Base-by-base conservation (phyloP, 2,329 filamentous ascomycete genomes). In the Fusarium compactum region DNA sequence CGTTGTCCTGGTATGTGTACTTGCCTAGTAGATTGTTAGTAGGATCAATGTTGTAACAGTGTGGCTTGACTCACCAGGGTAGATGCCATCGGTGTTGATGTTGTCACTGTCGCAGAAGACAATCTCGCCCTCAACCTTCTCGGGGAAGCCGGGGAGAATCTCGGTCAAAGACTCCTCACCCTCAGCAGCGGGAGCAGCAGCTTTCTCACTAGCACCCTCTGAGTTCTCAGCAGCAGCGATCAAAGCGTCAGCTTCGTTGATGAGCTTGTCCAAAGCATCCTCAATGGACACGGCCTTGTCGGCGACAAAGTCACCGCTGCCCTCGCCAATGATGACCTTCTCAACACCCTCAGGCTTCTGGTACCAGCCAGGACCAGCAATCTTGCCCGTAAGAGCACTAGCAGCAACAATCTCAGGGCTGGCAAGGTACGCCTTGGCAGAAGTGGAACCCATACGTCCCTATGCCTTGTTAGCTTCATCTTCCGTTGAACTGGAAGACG, bases 401-500 rank as follows among this genome's bases (percentile, higher is more conserved):
- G 96, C 95, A 6, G 95, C 95, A 1, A 98, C 95, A 4, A 97
- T 91, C 76, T 98, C 95, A 1, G 96, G 95, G 71, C 92, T 95
- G 8, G 91, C 92, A 1, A 98, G 89, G 78, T 97, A 98, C 0
- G 94, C 93, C 76, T 94, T 90, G 0, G 94, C 92, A 8, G 55
- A 40, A 2, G 63, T 57, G 2, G 73, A 65, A 24, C 95, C 95
- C 92, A 98, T 97, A 5, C 95, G 89, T 0, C 94, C 95, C 80
- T 95, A 24, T 0, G 8, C 1, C 3, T 2, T 24, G 43, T 65
- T 54, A 66, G 43, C 12, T 51, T 24, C 41, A 3, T 38, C 29
- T 3, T 10, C 7, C 3, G 18, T n/a, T 38, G 34, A n/a, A 38
- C 18, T n/a, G 34, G n/a, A 38, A 9, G 34, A 38, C 10, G 18